Conservation (phyloP, 208 protist species). For the Tritrichomonas musculus region DNA sequence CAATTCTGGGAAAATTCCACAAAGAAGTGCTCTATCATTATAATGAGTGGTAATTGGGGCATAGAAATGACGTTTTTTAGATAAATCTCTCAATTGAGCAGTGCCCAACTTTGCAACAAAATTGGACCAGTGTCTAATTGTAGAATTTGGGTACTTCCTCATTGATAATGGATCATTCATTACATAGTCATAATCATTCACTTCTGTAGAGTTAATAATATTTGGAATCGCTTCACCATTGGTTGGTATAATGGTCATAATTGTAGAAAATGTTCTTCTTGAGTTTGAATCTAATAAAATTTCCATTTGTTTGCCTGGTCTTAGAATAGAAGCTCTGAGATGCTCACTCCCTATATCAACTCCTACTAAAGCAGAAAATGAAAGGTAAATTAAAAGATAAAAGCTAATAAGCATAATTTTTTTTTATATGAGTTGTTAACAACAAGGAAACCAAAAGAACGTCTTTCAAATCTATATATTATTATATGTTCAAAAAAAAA, state of each 20-base stretch:
- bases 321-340: neutral
- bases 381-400: neutral
- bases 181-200: neutral
- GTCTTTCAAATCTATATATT: neutral
- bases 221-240: neutral
- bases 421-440: neutral
- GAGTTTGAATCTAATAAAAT: neutral
- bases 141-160: neutral
- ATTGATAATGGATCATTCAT: neutral
- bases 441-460: neutral
- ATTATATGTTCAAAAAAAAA: neutral
- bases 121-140: neutral
- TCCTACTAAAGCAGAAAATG: neutral
- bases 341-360: neutral
- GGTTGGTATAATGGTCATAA: neutral
- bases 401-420: neutral
- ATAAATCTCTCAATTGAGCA: neutral
- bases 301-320: neutral
- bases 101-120: neutral
- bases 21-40: neutral
- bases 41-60: neutral
- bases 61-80: neutral
- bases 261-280: neutral
- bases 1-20: neutral
- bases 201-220: neutral